Base-by-base conservation (phyloP, 108 stramenopile genomes). In the Nitzschia sp. region DNA sequence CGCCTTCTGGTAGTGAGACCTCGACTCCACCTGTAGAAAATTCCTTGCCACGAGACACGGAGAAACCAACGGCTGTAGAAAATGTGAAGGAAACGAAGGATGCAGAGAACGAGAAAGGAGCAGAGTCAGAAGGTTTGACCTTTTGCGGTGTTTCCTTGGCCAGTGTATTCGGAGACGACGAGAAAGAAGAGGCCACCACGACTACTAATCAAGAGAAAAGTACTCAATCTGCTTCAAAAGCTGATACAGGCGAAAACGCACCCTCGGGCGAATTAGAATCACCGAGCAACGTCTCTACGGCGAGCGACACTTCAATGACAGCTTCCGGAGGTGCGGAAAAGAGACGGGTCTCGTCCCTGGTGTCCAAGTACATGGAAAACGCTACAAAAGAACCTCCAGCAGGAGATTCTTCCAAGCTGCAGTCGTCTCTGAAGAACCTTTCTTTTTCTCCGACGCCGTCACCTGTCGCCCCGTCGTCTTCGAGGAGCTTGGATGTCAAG, bases 321-420 rank as follows among this genome's bases (percentile, higher is more conserved):
- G 71, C 71, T 11, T 51, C 29, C 8, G 57, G 71, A 38, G 71
- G 61, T 9, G 21, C 62, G 3, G 63, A 29, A 47, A 72, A 30
- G 34, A 72, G 53, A 28, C 59, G 58, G 34, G 71, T 61, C 6
- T 54, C 60, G 13, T 23, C 19, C 30, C 45, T 62, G 54, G 60
- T 72, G 18, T 64, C 60, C n/a, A 38, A 54, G 35, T 72, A 72
- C 27, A 17, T 62, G 38, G 71, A 72, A 36, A 54, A 72, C 15
- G 61, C 45, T 13, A 45, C 62, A 5, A 38, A 64, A 30, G 71
- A 72, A 63, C 23, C 53, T 0, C 25, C 34, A 35, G 48, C 71
- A 9, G 71, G 62, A 64, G 71, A 72, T 64, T 8, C 61, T 2
- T 24, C 45, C 0, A 62, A 33, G 3, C 6, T 72, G 33, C 18